A percentile compares a stretch with the other conserved stretches of the same genome.
Conservation (phyloP, 352 stramenopile species). For the Phytophthora cryptogea region DNA sequence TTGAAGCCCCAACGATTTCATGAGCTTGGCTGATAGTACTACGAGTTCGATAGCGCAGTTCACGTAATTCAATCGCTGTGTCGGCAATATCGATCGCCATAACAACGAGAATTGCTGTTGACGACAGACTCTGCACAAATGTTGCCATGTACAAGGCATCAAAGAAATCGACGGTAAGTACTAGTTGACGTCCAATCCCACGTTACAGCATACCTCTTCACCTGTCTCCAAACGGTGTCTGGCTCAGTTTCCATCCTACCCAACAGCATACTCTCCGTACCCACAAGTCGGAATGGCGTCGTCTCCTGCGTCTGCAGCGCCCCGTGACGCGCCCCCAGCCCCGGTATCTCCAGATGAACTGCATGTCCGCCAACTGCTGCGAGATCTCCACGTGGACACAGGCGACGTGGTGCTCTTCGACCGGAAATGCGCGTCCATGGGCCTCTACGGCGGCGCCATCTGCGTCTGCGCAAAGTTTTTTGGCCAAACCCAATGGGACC, state of each 20-base stretch:
- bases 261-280: neutral
- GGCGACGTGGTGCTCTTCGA: constrained; percentile 86
- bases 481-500: constrained; percentile 82
- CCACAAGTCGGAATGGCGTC: constrained; percentile 3
- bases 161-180: constrained; percentile 12
- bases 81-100: constrained; percentile 1
- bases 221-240: neutral
- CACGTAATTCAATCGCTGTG: constrained; percentile 1
- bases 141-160: constrained; percentile 8
- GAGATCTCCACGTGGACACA: constrained; percentile 63
- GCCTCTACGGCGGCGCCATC: constrained; percentile 75
- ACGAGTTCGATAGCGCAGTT: neutral
- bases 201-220: neutral
- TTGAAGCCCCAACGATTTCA: neutral
- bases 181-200: neutral
- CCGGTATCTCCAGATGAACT: constrained; percentile 8
- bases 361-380: constrained; percentile 53
- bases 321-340: neutral
- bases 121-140: constrained; percentile 1
- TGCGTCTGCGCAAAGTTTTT: constrained; percentile 85
- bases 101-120: neutral
- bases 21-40: neutral
- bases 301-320: constrained; percentile 2
- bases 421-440: constrained; percentile 77
- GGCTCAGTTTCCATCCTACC: neutral